Evolutionary conservation across 768 basidiomycete species (phyloP).

Genomic region (Leccinum subgranulosum): DNA sequence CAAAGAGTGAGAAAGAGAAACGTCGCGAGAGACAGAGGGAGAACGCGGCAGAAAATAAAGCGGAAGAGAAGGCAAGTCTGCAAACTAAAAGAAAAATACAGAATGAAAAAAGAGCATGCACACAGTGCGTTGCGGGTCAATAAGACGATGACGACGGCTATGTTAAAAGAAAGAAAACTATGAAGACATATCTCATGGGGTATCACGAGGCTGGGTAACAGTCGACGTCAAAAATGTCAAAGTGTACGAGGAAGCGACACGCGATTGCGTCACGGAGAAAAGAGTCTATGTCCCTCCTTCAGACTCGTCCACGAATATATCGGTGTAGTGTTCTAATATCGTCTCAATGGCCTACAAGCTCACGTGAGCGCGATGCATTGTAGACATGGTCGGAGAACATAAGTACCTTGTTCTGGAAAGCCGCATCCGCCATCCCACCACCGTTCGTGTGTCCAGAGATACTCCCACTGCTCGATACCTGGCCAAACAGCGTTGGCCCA

Average conservation of each 20-base stretch:
- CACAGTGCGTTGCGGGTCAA: constrained; percentile 3
- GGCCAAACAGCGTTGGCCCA: constrained; percentile 95
- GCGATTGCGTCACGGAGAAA: not conserved
- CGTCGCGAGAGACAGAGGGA: not conserved
- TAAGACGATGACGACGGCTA: not conserved
- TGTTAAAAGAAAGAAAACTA: constrained; percentile 13
- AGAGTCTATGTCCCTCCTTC: constrained; percentile 38
- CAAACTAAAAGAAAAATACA: not conserved
- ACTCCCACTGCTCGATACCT: constrained; percentile 44
- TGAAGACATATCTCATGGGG: constrained; percentile 14
- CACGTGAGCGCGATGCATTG: constrained; percentile 7
- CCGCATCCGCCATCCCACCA: constrained; percentile 65
- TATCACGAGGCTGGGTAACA: constrained; percentile 27
- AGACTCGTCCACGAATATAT: constrained; percentile 93
- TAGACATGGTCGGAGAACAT: not conserved
- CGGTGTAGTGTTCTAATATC: constrained; percentile 88
- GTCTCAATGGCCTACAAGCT: constrained; percentile 81
- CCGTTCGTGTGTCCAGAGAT: constrained; percentile 45
- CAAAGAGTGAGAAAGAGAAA: not conserved
- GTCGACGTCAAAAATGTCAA: constrained; percentile 7
- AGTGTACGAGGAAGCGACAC: not conserved
- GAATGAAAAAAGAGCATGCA: not conserved
- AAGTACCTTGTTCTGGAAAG: constrained; percentile 67
- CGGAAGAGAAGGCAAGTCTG: not conserved
- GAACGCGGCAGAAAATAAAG: not conserved